Conservation (phyloP, 139 green algal genomes). For the Haematococcus lacustris region DNA sequence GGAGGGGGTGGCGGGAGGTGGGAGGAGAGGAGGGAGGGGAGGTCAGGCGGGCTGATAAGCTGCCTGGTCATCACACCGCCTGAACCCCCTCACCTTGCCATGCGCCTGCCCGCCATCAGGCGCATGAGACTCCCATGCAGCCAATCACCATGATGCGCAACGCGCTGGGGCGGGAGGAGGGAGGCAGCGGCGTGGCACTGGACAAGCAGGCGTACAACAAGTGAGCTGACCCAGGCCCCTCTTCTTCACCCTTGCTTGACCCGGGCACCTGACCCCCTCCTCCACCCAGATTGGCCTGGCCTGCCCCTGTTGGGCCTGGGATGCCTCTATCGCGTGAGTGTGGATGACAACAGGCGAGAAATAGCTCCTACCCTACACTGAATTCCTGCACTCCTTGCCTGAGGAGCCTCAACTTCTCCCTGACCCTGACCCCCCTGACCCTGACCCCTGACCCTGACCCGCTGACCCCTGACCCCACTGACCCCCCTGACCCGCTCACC, state of each 20-base stretch:
- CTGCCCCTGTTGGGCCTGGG: neutral
- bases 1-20: too few relatives aligned
- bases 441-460: too few relatives aligned
- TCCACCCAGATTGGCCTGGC: neutral
- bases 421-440: too few relatives aligned
- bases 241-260: neutral
- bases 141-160: constrained; percentile 96
- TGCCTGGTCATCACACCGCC: too few relatives aligned
- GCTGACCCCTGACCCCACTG: neutral
- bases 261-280: too few relatives aligned
- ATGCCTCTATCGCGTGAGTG: neutral
- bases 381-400: too few relatives aligned
- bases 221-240: neutral
- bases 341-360: neutral
- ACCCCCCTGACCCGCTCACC: too few relatives aligned
- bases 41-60: too few relatives aligned
- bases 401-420: neutral
- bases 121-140: constrained; percentile 73
- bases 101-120: constrained; percentile 44
- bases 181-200: constrained; percentile 80
- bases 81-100: too few relatives aligned
- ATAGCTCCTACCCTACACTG: too few relatives aligned
- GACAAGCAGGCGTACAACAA: constrained; percentile 64
- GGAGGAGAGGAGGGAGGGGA: too few relatives aligned
- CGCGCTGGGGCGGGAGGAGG: constrained; percentile 78